phyloP scores from a whole-genome alignment of 345 rosid species.

The Boechera stricta region DNA sequence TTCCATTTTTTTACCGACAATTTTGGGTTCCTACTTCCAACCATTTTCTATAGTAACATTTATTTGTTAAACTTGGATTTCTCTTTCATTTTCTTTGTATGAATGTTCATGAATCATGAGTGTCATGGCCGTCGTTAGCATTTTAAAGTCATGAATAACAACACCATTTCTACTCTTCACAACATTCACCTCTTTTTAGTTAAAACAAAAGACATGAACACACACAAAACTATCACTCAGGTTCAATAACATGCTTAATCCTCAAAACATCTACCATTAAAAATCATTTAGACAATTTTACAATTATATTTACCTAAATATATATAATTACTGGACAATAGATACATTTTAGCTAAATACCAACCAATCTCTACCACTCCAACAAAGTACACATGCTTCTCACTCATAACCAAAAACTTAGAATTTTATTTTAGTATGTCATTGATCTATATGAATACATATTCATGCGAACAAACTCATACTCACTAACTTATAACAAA shows the following conservation, averaged over 20 bases:
- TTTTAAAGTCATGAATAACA: conserved; percentile 33
- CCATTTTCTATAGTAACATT: conserved; percentile 5
- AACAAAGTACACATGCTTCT: not conserved
- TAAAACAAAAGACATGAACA: not conserved
- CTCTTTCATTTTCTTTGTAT: conserved; percentile 18
- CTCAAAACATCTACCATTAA: not conserved
- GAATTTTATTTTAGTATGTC: not conserved
- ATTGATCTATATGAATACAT: not conserved
- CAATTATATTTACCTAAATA: not conserved
- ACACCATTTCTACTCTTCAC: conserved; percentile 34
- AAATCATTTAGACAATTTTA: not conserved
- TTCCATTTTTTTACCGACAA: conserved; percentile 28
- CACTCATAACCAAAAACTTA: not conserved
- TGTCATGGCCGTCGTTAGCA: conserved; percentile 17
- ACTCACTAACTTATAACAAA: not conserved
- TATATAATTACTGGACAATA: not conserved
- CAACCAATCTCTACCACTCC: not conserved
- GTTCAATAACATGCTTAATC: not conserved
- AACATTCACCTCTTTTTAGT: conserved; percentile 17
- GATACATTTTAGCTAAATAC: not conserved
- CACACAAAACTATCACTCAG: not conserved
- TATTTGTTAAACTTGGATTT: not conserved
- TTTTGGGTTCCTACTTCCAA: conserved; percentile 20
- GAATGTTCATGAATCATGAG: conserved; percentile 38
- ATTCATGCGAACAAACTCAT: not conserved